Conservation (phyloP, 495 filamentous ascomycete species). For the Neurospora discreta region DNA sequence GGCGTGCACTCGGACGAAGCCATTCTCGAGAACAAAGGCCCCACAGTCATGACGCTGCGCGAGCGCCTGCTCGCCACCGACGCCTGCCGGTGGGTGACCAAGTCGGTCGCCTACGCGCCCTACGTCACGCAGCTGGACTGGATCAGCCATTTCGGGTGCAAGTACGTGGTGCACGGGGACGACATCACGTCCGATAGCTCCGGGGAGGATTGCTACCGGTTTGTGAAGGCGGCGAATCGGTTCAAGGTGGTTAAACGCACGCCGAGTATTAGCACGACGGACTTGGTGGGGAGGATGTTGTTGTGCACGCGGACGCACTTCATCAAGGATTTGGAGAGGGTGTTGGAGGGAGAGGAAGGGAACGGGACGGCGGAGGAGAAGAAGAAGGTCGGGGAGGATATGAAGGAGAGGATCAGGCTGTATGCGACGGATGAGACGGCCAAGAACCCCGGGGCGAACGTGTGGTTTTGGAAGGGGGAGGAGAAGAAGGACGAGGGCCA, state of each 20-base stretch:
- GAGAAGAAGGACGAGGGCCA: conserved; percentile 30
- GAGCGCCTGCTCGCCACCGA: conserved; percentile 85
- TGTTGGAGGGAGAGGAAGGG: conserved; percentile 63
- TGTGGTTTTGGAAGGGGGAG: conserved; percentile 62
- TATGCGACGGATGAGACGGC: conserved; percentile 83
- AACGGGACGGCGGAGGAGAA: conserved; percentile 55
- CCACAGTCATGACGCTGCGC: conserved; percentile 87
- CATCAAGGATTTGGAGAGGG: conserved; percentile 57
- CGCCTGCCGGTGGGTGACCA: conserved; percentile 88
- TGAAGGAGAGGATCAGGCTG: conserved; percentile 61
- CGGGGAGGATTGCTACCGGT: conserved; percentile 94
- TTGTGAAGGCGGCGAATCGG: conserved; percentile 80
- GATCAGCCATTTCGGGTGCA: conserved; percentile 89
- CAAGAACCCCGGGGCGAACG: conserved; percentile 56
- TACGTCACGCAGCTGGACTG: conserved; percentile 91
- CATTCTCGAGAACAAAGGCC: conserved; percentile 93
- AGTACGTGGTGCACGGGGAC: conserved; percentile 93
- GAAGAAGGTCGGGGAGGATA: conserved; percentile 41
- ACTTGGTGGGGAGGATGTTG: conserved; percentile 94
- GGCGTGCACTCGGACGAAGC: conserved; percentile 91
- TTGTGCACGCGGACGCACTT: conserved; percentile 85
- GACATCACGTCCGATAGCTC: conserved; percentile 90
- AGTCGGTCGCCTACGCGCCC: conserved; percentile 71
- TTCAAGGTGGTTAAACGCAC: conserved; percentile 96
- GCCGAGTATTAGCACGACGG: conserved; percentile 91